Evolutionary conservation across 495 filamentous ascomycete species (phyloP).

Genomic region (Podospora sp.): DNA sequence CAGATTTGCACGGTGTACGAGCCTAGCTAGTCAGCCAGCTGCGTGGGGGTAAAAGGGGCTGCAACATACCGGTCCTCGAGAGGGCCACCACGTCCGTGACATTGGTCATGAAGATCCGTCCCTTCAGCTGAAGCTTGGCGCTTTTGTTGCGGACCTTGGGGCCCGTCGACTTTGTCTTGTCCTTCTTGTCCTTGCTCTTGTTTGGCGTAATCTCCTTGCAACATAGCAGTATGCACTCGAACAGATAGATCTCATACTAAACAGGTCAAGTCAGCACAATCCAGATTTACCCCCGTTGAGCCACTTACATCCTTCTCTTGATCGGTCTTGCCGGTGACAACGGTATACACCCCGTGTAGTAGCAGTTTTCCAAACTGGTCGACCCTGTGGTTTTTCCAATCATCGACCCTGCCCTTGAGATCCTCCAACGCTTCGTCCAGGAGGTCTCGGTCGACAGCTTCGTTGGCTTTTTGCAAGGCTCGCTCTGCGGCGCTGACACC

Average conservation of each 20-base stretch:
- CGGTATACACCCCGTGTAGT: slow-evolving; percentile 89
- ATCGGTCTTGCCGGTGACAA: slow-evolving; percentile 78
- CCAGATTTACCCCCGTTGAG: no score
- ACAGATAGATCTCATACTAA: slow-evolving; percentile 96
- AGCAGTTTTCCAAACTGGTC: slow-evolving; percentile 88
- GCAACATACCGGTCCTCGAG: slow-evolving; percentile 72
- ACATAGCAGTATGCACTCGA: slow-evolving; percentile 92
- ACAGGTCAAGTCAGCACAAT: slow-evolving; percentile 25
- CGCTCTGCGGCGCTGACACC: slow-evolving; percentile 77
- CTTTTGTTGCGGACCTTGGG: slow-evolving; percentile 71
- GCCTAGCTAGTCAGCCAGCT: slow-evolving; percentile 53
- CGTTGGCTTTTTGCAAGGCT: slow-evolving; percentile 80
- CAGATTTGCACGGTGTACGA: slow-evolving; percentile 95
- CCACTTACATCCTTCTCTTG: slow-evolving; percentile 80
- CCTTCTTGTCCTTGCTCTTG: slow-evolving; percentile 73
- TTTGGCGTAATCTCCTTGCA: slow-evolving; percentile 92
- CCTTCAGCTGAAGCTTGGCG: slow-evolving; percentile 87
- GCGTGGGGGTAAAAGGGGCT: background rate
- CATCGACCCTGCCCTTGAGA: slow-evolving; percentile 81
- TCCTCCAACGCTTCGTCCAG: slow-evolving; percentile 78
- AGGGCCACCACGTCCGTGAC: slow-evolving; percentile 89
- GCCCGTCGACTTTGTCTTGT: slow-evolving; percentile 51
- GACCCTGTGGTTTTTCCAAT: slow-evolving; percentile 93
- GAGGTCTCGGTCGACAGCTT: slow-evolving; percentile 85
- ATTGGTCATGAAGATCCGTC: slow-evolving; percentile 98